phyloP scores from a whole-genome alignment of 371 early-diverging fungal species.

The Basidiobolus meristosporus region DNA sequence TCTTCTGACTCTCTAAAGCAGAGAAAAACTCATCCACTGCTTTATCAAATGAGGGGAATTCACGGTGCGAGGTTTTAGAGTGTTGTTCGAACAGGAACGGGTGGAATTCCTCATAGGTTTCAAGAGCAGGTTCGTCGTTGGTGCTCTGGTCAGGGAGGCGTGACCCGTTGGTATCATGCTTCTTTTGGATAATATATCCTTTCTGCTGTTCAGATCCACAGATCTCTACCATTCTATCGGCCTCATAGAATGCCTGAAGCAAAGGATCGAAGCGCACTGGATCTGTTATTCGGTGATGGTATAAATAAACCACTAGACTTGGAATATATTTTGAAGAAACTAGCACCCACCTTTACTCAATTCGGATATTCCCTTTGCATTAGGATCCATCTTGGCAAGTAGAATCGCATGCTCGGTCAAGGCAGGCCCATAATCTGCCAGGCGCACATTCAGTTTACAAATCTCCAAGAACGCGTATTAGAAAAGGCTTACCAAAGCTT shows the following conservation, averaged over 20 bases:
- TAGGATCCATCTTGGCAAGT: slow-evolving; percentile 45
- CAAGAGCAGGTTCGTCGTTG: too few species aligned
- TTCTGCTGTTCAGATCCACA: slow-evolving; percentile 18
- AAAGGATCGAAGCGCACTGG: slow-evolving; percentile 10
- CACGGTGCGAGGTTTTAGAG: slow-evolving; percentile 17
- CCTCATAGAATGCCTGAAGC: slow-evolving; percentile 22
- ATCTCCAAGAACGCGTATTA: not conserved
- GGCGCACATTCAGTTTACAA: not conserved
- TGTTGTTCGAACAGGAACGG: slow-evolving; percentile 68
- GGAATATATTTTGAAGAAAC: too few species aligned
- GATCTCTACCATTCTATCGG: slow-evolving; percentile 28
- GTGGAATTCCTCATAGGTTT: slow-evolving; percentile 60
- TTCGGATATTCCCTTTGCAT: slow-evolving; percentile 19
- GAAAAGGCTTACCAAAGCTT: slow-evolving; percentile 21
- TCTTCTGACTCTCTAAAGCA: slow-evolving; percentile 70
- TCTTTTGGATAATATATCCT: slow-evolving; percentile 27
- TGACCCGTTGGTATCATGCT: slow-evolving; percentile 9
- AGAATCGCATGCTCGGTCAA: slow-evolving; percentile 72
- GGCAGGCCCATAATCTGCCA: slow-evolving; percentile 63
- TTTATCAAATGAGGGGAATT: slow-evolving; percentile 54
- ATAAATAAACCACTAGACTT: too few species aligned
- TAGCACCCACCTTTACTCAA: not conserved
- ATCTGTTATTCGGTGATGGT: slow-evolving; percentile 21
- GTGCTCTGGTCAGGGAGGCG: too few species aligned
- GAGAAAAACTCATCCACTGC: slow-evolving; percentile 88